phyloP scores from a whole-genome alignment of 1,284 basidiomycete species.

The Anthracocystis setariae region DNA sequence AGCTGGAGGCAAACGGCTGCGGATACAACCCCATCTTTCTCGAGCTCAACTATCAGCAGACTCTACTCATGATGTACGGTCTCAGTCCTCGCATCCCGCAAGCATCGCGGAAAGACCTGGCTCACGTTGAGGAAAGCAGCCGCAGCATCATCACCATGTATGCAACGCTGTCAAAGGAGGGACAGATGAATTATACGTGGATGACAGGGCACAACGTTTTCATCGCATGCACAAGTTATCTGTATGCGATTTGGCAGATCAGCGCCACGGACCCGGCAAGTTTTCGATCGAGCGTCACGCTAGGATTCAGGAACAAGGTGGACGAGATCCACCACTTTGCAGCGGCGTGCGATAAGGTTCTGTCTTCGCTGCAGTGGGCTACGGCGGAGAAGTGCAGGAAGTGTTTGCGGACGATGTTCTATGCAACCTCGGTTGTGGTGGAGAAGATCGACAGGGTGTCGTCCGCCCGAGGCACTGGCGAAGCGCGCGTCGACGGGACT shows the following conservation, averaged over 20 bases:
- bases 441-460: conserved; percentile 44
- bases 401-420: conserved; percentile 48
- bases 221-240: conserved; percentile 43
- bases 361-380: conserved; percentile 46
- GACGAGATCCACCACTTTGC: conserved; percentile 51
- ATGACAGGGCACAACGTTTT: conserved; percentile 53
- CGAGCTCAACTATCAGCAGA: conserved; percentile 54
- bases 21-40: conserved; percentile 53
- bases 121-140: conserved; percentile 48
- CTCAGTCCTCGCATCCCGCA: conserved; percentile 48
- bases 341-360: conserved; percentile 43
- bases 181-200: conserved; percentile 52
- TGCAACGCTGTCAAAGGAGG: conserved; percentile 46
- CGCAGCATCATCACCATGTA: conserved; percentile 55
- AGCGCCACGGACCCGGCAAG: conserved; percentile 39
- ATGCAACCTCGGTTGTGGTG: conserved; percentile 42
- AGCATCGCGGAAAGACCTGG: conserved; percentile 41
- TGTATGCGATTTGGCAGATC: conserved; percentile 51
- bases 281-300: conserved; percentile 35
- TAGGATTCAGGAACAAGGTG: conserved; percentile 42
- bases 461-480: conserved; percentile 3
- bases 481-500: neutral
- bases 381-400: conserved; percentile 50
- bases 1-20: conserved; percentile 41
- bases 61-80: conserved; percentile 49